phyloP scores from a whole-genome alignment of 768 basidiomycete species.

The Rhizopogon rudus region DNA sequence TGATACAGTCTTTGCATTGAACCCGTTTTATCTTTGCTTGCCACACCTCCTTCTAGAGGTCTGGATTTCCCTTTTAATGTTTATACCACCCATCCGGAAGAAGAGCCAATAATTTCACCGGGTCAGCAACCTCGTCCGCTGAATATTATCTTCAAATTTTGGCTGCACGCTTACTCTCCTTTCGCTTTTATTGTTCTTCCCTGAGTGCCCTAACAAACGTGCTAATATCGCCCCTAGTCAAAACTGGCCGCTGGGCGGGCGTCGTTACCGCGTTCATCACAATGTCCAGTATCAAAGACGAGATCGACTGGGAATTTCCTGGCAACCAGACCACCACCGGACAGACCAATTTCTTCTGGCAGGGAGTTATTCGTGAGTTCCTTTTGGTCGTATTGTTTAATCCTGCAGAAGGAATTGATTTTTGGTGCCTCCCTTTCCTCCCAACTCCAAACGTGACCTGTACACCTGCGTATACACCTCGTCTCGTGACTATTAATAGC shows the following conservation, averaged over 20 bases:
- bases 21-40: background rate
- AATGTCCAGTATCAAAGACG: conserved; percentile 81
- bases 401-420: background rate
- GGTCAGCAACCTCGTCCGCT: background rate
- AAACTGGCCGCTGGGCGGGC: conserved; percentile 75
- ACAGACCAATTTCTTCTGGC: conserved; percentile 83
- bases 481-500: background rate
- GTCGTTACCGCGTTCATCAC: conserved; percentile 84
- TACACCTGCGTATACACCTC: background rate
- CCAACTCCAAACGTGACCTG: background rate
- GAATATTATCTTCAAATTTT: background rate
- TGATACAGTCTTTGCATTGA: background rate
- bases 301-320: conserved; percentile 87
- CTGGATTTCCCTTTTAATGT: background rate
- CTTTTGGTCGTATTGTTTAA: background rate
- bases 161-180: background rate
- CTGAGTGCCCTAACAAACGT: background rate
- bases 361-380: conserved; percentile 59
- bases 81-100: background rate
- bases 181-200: background rate
- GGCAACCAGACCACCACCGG: conserved; percentile 55
- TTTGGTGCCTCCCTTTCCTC: background rate
- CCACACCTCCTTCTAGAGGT: background rate
- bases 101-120: background rate
- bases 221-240: conserved; percentile 40